Percentiles rank a stretch among this genome's conserved stretches.
These are phyloP conservation scores for Ceratopteris richardii DNA, from an alignment of 75 land plant species.

Conservation along the genomic window DNA sequence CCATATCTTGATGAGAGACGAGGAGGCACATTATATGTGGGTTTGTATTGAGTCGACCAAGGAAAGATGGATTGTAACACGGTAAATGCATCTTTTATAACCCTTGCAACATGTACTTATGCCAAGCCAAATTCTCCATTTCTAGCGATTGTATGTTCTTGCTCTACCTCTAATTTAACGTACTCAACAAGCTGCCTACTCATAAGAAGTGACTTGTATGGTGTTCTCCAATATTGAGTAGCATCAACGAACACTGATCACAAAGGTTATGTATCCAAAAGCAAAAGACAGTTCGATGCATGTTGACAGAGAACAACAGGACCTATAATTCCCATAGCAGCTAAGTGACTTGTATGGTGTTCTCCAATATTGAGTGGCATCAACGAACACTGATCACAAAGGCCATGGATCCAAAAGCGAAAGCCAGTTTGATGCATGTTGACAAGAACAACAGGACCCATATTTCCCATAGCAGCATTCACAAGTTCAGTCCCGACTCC, in stretches of 20 bases:
- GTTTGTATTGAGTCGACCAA: too few species aligned
- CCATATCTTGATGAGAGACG: too few species aligned
- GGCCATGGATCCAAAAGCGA: conserved; percentile 55
- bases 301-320: conserved; percentile 63
- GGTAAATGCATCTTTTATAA: too few species aligned
- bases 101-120: conserved; percentile 55
- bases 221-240: conserved; percentile 56
- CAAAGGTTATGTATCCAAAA: conserved; percentile 58
- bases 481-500: too few species aligned
- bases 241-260: conserved; percentile 49
- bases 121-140: conserved; percentile 43
- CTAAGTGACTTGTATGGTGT: conserved; percentile 32
- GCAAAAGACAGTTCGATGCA: conserved; percentile 40
- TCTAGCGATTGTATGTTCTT: conserved; percentile 20
- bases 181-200: conserved; percentile 76
- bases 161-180: conserved; percentile 51
- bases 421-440: conserved; percentile 44
- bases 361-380: conserved; percentile 71
- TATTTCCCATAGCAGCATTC: conserved; percentile 44
- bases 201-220: conserved; percentile 40
- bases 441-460: conserved; percentile 71
- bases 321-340: conserved; percentile 52
- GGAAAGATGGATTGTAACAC: too few species aligned
- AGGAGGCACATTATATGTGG: too few species aligned
- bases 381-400: conserved; percentile 40